A percentile compares a stretch with the other conserved stretches of the same genome.
Evolutionary conservation across 257 asterid genomes (phyloP).

Genomic region (Fraxinus excelsior): DNA sequence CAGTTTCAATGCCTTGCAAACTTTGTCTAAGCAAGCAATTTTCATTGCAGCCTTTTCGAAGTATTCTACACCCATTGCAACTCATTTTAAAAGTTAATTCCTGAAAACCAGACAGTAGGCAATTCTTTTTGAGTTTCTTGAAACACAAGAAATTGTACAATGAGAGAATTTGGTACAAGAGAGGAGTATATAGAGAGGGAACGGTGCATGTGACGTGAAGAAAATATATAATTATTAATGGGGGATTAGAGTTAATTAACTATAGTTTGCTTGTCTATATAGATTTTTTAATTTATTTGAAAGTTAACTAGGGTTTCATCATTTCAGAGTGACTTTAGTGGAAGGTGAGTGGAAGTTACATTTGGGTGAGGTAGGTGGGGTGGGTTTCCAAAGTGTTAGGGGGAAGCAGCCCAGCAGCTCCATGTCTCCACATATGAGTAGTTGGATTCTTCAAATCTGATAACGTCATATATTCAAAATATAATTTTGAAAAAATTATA

Average conservation of each 20-base stretch:
- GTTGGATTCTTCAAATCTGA: no score
- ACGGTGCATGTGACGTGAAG: constrained; percentile 33
- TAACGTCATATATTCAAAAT: no score
- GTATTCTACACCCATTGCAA: constrained; percentile 84
- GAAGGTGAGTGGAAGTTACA: background rate
- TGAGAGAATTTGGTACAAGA: background rate
- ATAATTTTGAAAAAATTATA: no score
- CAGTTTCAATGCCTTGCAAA: constrained; percentile 48
- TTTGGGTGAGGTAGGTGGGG: background rate
- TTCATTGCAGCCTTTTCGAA: constrained; percentile 83
- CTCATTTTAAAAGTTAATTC: constrained; percentile 44
- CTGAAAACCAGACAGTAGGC: background rate
- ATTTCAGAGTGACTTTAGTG: background rate
- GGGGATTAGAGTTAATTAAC: constrained; percentile 1
- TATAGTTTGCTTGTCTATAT: no score
- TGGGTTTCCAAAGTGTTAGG: no score
- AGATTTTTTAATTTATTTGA: no score
- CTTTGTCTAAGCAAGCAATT: constrained; percentile 70
- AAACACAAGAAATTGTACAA: background rate
- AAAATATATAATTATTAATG: background rate
- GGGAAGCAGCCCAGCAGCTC: background rate
- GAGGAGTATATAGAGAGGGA: constrained; percentile 32
- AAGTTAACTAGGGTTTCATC: background rate
- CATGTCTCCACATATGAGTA: background rate
- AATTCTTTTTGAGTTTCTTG: background rate